phyloP scores from a whole-genome alignment of 176 grass and related monocot genomes.

The Calamus simplicifolius region DNA sequence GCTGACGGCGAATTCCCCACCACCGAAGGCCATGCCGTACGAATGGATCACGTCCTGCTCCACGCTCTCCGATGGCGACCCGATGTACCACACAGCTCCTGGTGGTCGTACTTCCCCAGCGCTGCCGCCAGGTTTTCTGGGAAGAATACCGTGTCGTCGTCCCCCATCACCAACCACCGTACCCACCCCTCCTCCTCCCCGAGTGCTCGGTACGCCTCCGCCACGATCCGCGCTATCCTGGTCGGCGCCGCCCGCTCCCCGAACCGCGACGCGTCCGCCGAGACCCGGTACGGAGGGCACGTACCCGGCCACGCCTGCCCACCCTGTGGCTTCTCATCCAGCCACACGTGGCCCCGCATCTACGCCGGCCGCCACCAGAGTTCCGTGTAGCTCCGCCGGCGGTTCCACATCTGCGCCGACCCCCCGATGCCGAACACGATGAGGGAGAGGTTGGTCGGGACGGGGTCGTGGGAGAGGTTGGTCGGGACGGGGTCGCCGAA shows the following conservation, averaged over 20 bases:
- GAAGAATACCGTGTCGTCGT: slow-evolving; percentile 99
- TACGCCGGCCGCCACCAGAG: slow-evolving; percentile 66
- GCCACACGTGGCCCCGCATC: slow-evolving; percentile 84
- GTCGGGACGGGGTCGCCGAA: background rate
- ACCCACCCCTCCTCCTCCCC: slow-evolving; percentile 17
- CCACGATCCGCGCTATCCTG: slow-evolving; percentile 77
- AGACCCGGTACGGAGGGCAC: slow-evolving; percentile 67
- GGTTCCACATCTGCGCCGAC: slow-evolving; percentile 55
- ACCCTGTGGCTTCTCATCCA: slow-evolving; percentile 39
- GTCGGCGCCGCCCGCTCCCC: slow-evolving; percentile 59
- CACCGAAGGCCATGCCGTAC: slow-evolving; percentile 93
- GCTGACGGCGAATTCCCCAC: slow-evolving; percentile 85
- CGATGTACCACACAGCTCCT: slow-evolving; percentile 92
- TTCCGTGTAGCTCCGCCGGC: slow-evolving; percentile 55
- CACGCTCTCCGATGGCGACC: slow-evolving; percentile 90
- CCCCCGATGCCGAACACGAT: slow-evolving; percentile 84
- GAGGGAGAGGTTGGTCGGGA: slow-evolving; percentile 52
- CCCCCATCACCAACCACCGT: slow-evolving; percentile 94
- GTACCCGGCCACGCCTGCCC: slow-evolving; percentile 35
- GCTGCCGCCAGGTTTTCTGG: slow-evolving; percentile 63
- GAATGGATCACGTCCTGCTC: slow-evolving; percentile 91
- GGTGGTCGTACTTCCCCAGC: slow-evolving; percentile 88
- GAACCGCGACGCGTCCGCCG: slow-evolving; percentile 61
- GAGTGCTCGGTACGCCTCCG: slow-evolving; percentile 39
- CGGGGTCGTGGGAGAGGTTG: too few species aligned